Conservation (phyloP, 2,329 filamentous ascomycete genomes). For the Diaporthe sp. region DNA sequence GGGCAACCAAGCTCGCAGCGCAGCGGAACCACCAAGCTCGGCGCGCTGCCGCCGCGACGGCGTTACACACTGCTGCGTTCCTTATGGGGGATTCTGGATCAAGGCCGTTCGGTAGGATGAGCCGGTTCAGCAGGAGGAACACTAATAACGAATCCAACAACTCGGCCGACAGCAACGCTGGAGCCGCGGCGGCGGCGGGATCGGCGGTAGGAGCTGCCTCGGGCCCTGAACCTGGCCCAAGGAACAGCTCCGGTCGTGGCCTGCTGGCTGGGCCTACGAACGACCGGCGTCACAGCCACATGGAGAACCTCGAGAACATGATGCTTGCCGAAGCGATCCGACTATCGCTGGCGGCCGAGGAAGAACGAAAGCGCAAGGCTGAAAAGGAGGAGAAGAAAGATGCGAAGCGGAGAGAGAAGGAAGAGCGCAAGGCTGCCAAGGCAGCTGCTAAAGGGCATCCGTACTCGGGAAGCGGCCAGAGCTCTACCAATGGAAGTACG, state of each 20-base stretch:
- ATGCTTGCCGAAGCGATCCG: constrained; percentile 99
- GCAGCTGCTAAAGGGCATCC: constrained; percentile 62
- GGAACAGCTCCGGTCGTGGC: constrained; percentile 44
- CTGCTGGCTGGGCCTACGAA: constrained; percentile 37
- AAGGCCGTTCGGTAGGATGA: constrained; percentile 60
- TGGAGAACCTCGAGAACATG: constrained; percentile 94
- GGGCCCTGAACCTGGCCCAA: constrained; percentile 47
- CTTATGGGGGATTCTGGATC: constrained; percentile 76
- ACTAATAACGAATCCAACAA: constrained; percentile 50
- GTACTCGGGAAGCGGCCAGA: constrained; percentile 51
- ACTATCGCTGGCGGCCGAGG: constrained; percentile 89
- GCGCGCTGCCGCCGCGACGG: constrained; percentile 91
- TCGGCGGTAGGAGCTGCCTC: constrained; percentile 36
- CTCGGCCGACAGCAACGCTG: constrained; percentile 41
- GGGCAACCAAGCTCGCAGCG: constrained; percentile 87
- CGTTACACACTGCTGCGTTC: constrained; percentile 94
- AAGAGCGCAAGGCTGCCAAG: constrained; percentile 81
- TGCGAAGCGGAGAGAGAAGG: constrained; percentile 86
- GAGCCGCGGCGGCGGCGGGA: constrained; percentile 41
- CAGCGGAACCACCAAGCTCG: constrained; percentile 87
- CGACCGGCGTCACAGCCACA: constrained; percentile 58
- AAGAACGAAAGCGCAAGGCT: constrained; percentile 87
- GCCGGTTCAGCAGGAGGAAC: constrained; percentile 68
- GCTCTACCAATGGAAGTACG: constrained; percentile 70
- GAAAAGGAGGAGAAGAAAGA: constrained; percentile 86